Base-by-base conservation (phyloP, 768 basidiomycete genomes). In the Roridomyces roridus region DNA sequence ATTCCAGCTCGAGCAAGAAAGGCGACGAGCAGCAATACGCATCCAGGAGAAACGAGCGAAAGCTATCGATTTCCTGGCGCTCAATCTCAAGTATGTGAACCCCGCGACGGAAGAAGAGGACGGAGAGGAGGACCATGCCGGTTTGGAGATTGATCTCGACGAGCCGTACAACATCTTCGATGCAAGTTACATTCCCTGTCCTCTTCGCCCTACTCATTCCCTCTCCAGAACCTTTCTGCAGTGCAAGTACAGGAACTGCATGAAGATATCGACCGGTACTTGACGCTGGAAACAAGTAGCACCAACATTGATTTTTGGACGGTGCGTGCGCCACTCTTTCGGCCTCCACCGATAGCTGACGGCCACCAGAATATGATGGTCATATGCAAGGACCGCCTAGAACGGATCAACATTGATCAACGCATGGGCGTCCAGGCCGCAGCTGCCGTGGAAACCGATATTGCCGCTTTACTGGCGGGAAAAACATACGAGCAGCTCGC, bases 81-180 rank as follows among this genome's bases (percentile, higher is more conserved):
- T 99, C 67, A 99, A 99, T 70, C 82, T 99, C 57, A 89, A 93
- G 59, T 98, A 98, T 73, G 91, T 94, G 26, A 87, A 89, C 67
- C 87, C 85, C 20, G 79, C 83, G 24, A 77, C 75, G 15, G 83
- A 88, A 28, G 83, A 87, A n/a, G 87, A 91, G 3, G 86, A 85
- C 8, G 82, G 85, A 12, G 82, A 82, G 29, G 82, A 86, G 56
- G 95, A 95, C 21, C 93, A 93, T 55, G 85, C 89, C 41, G 95
- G 94, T 24, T 81, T 99, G 46, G 97, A 99, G 73, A 97, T 98
- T 66, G 97, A 99, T 70, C 82, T 98, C 41, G 97, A 99, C 63
- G 97, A 99, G 68, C 97, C 97, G 1, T 99, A 98, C 76, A 92
- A 91, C 65, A 98, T 99, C 63, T 89, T 98, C 61, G 94, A 97